phyloP scores from a whole-genome alignment of 305 asterid species.

The Fraxinus greggii region DNA sequence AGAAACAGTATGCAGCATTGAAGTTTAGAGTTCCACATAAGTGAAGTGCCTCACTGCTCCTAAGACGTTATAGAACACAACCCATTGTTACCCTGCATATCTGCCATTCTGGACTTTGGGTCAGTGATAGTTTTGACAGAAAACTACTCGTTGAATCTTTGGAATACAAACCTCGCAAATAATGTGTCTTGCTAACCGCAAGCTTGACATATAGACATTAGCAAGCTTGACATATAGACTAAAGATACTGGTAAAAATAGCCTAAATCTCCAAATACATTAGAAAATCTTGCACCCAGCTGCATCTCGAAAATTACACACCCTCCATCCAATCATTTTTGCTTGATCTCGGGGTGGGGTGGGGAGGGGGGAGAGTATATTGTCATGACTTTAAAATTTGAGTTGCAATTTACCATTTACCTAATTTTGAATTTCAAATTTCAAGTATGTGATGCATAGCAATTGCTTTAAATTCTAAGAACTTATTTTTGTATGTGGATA shows the following conservation, averaged over 20 bases:
- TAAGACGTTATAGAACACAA: background rate
- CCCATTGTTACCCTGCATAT: background rate
- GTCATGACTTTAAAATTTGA: slow-evolving; percentile 12
- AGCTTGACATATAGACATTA: background rate
- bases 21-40: background rate
- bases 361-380: background rate
- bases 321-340: background rate
- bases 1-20: background rate
- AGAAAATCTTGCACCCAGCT: background rate
- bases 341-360: no score
- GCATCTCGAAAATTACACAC: background rate
- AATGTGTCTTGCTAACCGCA: background rate
- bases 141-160: background rate
- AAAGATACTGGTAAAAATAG: background rate
- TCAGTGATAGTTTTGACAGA: background rate
- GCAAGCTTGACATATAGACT: background rate
- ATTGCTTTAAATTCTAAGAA: background rate
- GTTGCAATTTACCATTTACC: background rate
- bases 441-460: background rate
- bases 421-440: background rate
- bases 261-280: background rate
- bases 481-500: background rate
- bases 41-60: background rate
- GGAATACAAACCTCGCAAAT: background rate
- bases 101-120: background rate